Conservation (phyloP, 2,329 filamentous ascomycete species). For the Fusarium paranaense region DNA sequence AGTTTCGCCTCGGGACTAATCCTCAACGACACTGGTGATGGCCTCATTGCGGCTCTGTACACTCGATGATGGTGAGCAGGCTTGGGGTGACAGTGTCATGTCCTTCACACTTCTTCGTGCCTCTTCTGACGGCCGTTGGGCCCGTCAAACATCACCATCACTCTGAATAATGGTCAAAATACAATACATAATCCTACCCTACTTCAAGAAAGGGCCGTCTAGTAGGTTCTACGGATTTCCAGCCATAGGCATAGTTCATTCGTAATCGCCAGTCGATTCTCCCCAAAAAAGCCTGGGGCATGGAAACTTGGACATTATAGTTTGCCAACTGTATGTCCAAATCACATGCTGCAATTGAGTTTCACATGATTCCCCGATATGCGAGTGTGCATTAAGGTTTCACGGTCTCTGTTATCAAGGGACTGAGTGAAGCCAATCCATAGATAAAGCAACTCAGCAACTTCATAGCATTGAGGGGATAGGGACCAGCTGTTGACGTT, state of each 20-base stretch:
- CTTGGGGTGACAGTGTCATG: neutral
- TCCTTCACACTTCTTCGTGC: neutral
- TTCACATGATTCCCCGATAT: neutral
- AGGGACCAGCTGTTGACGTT: neutral
- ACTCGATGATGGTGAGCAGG: neutral
- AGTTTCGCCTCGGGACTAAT: neutral
- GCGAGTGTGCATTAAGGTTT: neutral
- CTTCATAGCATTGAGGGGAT: neutral
- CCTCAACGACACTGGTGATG: neutral
- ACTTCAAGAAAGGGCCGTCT: neutral
- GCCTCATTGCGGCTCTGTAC: neutral
- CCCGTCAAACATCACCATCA: neutral
- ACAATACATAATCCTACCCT: neutral
- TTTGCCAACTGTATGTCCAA: neutral
- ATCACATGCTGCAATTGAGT: neutral
- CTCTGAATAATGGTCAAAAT: neutral
- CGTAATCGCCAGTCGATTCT: neutral
- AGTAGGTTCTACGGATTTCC: neutral
- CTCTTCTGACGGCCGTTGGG: neutral
- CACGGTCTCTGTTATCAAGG: neutral
- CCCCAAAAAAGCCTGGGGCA: neutral
- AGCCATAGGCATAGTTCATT: neutral
- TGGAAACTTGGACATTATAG: neutral
- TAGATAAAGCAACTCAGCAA: neutral
- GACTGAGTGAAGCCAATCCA: neutral